Evolutionary conservation across 441 rosid genomes (phyloP).

Genomic region (Theobroma grandiflorum): DNA sequence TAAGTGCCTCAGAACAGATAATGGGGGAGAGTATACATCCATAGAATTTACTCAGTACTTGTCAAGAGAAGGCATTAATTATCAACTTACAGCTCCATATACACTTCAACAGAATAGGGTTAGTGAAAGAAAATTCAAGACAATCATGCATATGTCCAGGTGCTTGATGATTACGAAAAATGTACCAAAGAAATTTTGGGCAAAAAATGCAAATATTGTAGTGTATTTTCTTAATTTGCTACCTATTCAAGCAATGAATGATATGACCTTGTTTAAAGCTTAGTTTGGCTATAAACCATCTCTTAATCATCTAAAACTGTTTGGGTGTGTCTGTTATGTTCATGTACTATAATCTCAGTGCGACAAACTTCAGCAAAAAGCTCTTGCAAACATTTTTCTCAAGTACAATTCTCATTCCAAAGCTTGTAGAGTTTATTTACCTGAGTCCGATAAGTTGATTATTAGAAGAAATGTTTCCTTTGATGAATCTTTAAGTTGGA

Average conservation of each 20-base stretch:
- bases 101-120: too few relatives aligned
- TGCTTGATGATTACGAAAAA: background rate
- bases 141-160: too few relatives aligned
- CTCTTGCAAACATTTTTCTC: background rate
- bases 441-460: background rate
- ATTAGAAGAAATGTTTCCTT: background rate
- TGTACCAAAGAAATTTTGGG: background rate
- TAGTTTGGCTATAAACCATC: background rate
- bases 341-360: background rate
- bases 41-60: too few relatives aligned
- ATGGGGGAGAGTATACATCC: too few relatives aligned
- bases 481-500: background rate
- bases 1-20: too few relatives aligned
- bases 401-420: background rate
- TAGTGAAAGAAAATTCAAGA: too few relatives aligned
- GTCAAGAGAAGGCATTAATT: too few relatives aligned
- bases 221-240: background rate
- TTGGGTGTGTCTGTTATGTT: background rate
- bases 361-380: background rate
- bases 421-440: background rate
- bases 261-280: background rate
- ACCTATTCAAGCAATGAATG: background rate
- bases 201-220: background rate
- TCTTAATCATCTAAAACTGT: background rate
- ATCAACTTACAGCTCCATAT: too few relatives aligned